Evolutionary conservation across 2,329 filamentous ascomycete species (phyloP).

Genomic region (Penicillium sp.): DNA sequence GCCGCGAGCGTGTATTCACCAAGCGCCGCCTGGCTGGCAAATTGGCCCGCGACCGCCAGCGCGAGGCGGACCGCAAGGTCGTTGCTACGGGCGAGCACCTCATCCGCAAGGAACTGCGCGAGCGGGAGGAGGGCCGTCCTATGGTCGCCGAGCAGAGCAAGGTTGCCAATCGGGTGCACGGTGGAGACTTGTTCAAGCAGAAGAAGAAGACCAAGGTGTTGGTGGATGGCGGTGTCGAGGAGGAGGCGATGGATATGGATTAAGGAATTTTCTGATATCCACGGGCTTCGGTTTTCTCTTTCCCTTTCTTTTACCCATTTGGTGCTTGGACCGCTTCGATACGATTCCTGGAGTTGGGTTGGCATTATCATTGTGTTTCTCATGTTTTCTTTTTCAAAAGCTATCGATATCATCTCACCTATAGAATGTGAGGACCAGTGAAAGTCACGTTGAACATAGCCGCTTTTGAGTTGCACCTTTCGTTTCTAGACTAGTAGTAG

Average conservation of each 20-base stretch:
- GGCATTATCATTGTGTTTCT: slow-evolving; percentile 25
- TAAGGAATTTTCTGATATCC: slow-evolving; percentile 24
- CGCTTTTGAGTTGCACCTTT: not conserved
- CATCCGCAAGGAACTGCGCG: slow-evolving; percentile 69
- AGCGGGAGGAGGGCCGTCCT: slow-evolving; percentile 53
- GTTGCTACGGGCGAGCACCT: slow-evolving; percentile 92
- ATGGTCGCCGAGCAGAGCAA: slow-evolving; percentile 39
- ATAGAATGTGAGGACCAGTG: slow-evolving; percentile 5
- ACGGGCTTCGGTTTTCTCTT: slow-evolving; percentile 15
- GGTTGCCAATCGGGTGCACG: slow-evolving; percentile 39
- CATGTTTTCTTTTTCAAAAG: slow-evolving; percentile 27
- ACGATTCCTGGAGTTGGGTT: slow-evolving; percentile 31
- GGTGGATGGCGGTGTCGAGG: slow-evolving; percentile 44
- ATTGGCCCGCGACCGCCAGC: slow-evolving; percentile 68
- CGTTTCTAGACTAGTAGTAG: not conserved
- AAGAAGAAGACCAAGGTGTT: slow-evolving; percentile 48
- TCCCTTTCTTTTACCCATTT: slow-evolving; percentile 18
- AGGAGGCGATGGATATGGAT: slow-evolving; percentile 50
- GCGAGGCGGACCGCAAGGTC: slow-evolving; percentile 79
- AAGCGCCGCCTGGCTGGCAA: slow-evolving; percentile 92
- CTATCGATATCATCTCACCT: slow-evolving; percentile 27
- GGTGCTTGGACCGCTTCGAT: slow-evolving; percentile 27
- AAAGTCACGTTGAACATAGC: slow-evolving; percentile 2
- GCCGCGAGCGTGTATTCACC: slow-evolving; percentile 89
- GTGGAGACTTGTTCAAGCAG: slow-evolving; percentile 42